A percentile compares a stretch with the other conserved stretches of the same genome.
phyloP scores from a whole-genome alignment of 768 basidiomycete species.

The Lactarius sp. region DNA sequence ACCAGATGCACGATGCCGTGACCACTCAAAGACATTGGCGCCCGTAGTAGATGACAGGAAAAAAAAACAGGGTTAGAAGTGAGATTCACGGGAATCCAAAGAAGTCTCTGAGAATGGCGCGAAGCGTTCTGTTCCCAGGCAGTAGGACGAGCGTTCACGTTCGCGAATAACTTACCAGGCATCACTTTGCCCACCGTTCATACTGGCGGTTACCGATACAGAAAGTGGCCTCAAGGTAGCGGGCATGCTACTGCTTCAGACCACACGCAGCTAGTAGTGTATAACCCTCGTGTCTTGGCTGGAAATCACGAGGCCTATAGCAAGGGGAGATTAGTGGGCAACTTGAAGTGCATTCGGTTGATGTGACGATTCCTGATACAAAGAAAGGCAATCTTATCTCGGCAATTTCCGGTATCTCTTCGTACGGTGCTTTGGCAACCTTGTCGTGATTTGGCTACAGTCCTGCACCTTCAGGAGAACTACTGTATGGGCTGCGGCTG shows the following conservation, averaged over 20 bases:
- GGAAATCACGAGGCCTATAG: neutral
- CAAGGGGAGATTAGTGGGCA: neutral
- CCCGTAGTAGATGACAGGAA: conserved; percentile 2
- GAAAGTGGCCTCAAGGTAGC: neutral
- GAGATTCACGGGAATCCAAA: conserved; percentile 11
- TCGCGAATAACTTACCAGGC: neutral
- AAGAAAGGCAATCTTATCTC: conserved; percentile 19
- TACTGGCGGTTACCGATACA: neutral
- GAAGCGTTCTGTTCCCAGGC: conserved; percentile 5
- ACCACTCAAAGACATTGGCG: neutral
- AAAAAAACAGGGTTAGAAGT: conserved; percentile 13
- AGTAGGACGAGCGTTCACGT: neutral
- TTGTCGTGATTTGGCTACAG: too few relatives aligned
- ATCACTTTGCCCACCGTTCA: conserved; percentile 5
- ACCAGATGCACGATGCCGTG: conserved; percentile 16
- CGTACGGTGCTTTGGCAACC: neutral
- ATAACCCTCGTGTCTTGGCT: neutral
- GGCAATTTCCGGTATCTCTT: neutral
- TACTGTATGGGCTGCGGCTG: neutral
- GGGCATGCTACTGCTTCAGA: neutral
- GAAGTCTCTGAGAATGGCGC: conserved; percentile 10
- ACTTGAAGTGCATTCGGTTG: neutral
- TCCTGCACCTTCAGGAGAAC: neutral
- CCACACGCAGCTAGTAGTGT: neutral
- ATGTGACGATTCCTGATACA: neutral